These are phyloP conservation scores for Meredithiella fracta DNA, from an alignment of 2,329 filamentous ascomycete genomes.

Conservation along the genomic window DNA sequence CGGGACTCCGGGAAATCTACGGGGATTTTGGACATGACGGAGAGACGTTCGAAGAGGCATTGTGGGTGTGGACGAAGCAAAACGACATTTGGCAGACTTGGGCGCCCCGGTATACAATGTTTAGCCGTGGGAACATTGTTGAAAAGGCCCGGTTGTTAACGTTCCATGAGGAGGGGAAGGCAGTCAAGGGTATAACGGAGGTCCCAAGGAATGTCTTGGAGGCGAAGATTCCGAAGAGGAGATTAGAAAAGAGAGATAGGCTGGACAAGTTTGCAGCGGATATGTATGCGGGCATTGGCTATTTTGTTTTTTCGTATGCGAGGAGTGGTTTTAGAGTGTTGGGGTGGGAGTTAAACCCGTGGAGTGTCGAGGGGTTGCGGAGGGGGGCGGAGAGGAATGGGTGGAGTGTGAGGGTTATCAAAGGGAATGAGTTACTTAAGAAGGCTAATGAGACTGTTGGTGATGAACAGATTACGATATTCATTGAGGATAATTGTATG, in stretches of 20 bases:
- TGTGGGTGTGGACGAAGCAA: slow-evolving; percentile 68
- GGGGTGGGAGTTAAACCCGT: slow-evolving; percentile 81
- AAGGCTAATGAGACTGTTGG: slow-evolving; percentile 24
- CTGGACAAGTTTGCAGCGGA: slow-evolving; percentile 40
- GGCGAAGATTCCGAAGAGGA: not conserved
- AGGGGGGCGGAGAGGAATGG: slow-evolving; percentile 56
- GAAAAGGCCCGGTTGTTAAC: slow-evolving; percentile 66
- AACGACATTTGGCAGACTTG: slow-evolving; percentile 70
- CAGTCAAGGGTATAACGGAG: not conserved
- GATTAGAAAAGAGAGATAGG: not conserved
- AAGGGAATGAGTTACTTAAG: slow-evolving; percentile 22
- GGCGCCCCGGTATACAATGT: slow-evolving; percentile 88
- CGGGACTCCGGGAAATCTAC: slow-evolving; percentile 49
- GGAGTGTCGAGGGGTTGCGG: slow-evolving; percentile 69
- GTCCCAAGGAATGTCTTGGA: not conserved
- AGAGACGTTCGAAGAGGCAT: slow-evolving; percentile 40
- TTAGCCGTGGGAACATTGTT: slow-evolving; percentile 74
- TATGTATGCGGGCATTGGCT: slow-evolving; percentile 83
- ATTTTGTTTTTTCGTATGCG: slow-evolving; percentile 78
- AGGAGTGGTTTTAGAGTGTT: slow-evolving; percentile 55
- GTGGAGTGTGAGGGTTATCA: slow-evolving; percentile 44
- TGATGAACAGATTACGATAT: slow-evolving; percentile 44
- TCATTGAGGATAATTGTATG: slow-evolving; percentile 49
- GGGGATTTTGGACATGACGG: slow-evolving; percentile 49
- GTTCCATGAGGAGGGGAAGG: slow-evolving; percentile 24